Evolutionary conservation across 2,329 filamentous ascomycete genomes (phyloP), one percentile per base, ranked within the genome.

Genomic region (Fusarium marasasianum): DNA sequence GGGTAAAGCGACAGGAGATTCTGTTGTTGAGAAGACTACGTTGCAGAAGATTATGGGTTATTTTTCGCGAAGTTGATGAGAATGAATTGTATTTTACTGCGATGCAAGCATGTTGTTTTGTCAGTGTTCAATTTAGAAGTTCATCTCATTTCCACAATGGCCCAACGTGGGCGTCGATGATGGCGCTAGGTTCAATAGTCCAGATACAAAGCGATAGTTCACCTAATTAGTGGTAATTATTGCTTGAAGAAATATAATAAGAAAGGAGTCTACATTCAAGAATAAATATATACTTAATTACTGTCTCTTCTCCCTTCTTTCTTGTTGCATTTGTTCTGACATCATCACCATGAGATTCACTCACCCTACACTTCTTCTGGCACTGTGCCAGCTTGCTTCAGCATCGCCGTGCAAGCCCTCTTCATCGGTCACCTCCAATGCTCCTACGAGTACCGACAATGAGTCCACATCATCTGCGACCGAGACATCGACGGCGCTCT

Each of bases 11-110:
- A 44, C 29, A 1, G 62, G 57, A 6, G 71, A 74, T 26, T 48
- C 51, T 5, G 31, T 33, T 14, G 47, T 57, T 5, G 41, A 38
- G 6, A 45, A 54, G 53, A 59, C 12, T 8, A 24, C 17, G 14
- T 18, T 74, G n/a, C 71, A 73, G 41, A 74, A 73, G 62, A 35
- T 72, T 15, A 13, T 73, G 22, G 48, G 37, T 2, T 59, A 50
- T 17, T 67, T 56, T 10, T 57, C 29, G 26, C 35, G 24, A 68
- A 47, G 3, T 10, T 95, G 41, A n/a, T 5, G 24, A 18, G n/a
- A 12, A 26, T 33, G n/a, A 12, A 26, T 33, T 37, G 33, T 51
- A 15, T 29, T 38, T 51, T 33, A 20, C 3, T 44, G 14, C 5
- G 12, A n/a, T 56, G 22, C 38, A 24, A 55, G 51, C 51, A 31